phyloP scores from a whole-genome alignment of 2,329 filamentous ascomycete species.

The Aureobasidium uvarum region DNA sequence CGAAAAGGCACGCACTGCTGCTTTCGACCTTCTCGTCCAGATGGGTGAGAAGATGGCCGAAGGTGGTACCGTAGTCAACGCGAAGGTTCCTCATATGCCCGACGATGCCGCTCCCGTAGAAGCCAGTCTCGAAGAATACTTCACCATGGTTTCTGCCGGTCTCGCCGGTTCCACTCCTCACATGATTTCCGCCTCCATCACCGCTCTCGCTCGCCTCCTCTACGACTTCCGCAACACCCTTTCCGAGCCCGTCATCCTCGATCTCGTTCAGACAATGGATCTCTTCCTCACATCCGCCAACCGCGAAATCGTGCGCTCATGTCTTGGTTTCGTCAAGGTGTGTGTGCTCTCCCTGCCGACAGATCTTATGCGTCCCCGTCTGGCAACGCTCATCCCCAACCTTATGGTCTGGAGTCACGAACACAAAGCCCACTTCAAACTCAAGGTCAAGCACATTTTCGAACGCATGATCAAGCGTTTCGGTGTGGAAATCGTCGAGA shows the following conservation, averaged over 20 bases:
- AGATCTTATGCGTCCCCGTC: constrained; percentile 72
- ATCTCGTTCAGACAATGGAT: constrained; percentile 91
- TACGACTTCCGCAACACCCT: constrained; percentile 82
- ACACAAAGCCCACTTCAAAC: constrained; percentile 95
- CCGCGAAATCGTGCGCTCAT: constrained; percentile 91
- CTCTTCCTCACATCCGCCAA: constrained; percentile 96
- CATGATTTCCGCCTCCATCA: constrained; percentile 98
- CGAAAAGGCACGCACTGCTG: constrained; percentile 83
- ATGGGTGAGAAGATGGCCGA: constrained; percentile 82
- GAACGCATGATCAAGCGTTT: constrained; percentile 93
- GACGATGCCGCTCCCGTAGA: constrained; percentile 69
- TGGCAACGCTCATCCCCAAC: constrained; percentile 78
- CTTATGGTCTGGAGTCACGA: constrained; percentile 96
- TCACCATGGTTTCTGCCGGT: constrained; percentile 97
- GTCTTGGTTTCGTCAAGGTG: constrained; percentile 95
- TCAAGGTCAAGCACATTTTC: constrained; percentile 97
- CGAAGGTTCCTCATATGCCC: constrained; percentile 83
- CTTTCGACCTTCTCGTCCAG: constrained; percentile 84
- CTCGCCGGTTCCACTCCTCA: constrained; percentile 89
- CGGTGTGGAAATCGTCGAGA: constrained; percentile 76
- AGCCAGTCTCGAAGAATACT: constrained; percentile 88
- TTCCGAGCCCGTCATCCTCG: constrained; percentile 66
- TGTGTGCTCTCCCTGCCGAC: constrained; percentile 82
- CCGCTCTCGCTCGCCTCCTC: constrained; percentile 85
- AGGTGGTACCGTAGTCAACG: constrained; percentile 75